A percentile compares a stretch with the other conserved stretches of the same genome.
Conservation (phyloP, 495 filamentous ascomycete species). For the Talaromyces wortmannii region DNA sequence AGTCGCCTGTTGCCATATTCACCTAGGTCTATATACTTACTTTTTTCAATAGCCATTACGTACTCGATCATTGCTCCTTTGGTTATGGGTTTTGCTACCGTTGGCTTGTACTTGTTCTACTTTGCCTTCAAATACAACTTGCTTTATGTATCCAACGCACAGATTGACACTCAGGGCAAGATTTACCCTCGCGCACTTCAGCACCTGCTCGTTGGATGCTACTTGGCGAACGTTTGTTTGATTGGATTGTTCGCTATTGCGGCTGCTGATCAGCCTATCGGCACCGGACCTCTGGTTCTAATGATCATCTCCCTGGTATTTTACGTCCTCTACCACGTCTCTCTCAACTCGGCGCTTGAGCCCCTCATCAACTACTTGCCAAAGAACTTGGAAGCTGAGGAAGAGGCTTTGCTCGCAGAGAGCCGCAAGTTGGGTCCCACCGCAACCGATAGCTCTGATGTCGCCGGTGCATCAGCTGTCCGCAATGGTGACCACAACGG, state of each 20-base stretch:
- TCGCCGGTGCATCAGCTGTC: constrained; percentile 12
- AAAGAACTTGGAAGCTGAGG: constrained; percentile 53
- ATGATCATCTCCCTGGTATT: constrained; percentile 80
- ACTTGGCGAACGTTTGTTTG: constrained; percentile 77
- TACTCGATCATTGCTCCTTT: constrained; percentile 90
- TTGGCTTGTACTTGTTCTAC: constrained; percentile 85
- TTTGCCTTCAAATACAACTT: constrained; percentile 93
- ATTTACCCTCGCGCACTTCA: constrained; percentile 86
- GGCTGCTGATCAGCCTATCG: constrained; percentile 45
- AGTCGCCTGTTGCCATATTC: constrained; percentile 3
- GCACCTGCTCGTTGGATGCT: constrained; percentile 83
- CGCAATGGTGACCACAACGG: constrained; percentile 22
- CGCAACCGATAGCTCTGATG: constrained; percentile 19
- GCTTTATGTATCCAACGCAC: constrained; percentile 79
- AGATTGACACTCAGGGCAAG: constrained; percentile 86
- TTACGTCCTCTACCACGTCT: constrained; percentile 74
- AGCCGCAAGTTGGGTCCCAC: constrained; percentile 24
- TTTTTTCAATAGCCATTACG: constrained; percentile 51
- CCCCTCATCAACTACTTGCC: constrained; percentile 82
- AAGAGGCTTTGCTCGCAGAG: constrained; percentile 52
- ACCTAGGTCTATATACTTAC: constrained; percentile 2
- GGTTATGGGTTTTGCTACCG: constrained; percentile 77
- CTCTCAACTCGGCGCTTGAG: constrained; percentile 69
- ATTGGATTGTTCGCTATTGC: constrained; percentile 83
- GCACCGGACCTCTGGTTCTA: constrained; percentile 69